A percentile compares a stretch with the other conserved stretches of the same genome.
Evolutionary conservation across 2,329 filamentous ascomycete genomes (phyloP).

Genomic region (Xylariaceae sp.): DNA sequence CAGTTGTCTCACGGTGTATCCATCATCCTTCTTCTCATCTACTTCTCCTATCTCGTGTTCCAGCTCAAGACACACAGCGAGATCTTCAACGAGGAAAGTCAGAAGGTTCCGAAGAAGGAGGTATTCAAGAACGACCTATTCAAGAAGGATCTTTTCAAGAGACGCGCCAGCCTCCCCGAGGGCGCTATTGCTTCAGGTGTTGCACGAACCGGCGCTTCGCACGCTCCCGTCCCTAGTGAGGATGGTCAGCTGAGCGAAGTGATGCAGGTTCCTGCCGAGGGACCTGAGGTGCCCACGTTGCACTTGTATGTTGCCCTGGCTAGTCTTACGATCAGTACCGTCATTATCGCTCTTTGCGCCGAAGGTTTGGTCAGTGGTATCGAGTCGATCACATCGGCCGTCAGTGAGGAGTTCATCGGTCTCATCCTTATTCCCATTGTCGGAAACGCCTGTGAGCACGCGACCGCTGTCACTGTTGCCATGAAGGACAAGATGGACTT

Average conservation of each 20-base stretch:
- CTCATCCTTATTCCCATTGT: constrained; percentile 77
- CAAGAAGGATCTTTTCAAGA: constrained; percentile 19
- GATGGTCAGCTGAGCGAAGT: constrained; percentile 43
- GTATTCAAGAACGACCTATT: constrained; percentile 24
- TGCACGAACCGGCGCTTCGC: constrained; percentile 17
- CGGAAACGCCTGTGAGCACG: constrained; percentile 78
- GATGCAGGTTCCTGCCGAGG: constrained; percentile 49
- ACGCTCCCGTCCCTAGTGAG: constrained; percentile 23
- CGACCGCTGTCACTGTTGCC: constrained; percentile 73
- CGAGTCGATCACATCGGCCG: constrained; percentile 57
- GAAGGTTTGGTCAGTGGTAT: constrained; percentile 75
- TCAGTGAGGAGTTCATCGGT: constrained; percentile 72
- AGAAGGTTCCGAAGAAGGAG: constrained; percentile 54
- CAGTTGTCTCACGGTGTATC: constrained; percentile 66
- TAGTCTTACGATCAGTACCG: constrained; percentile 67
- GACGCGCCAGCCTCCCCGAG: constrained; percentile 18
- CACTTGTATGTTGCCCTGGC: constrained; percentile 65
- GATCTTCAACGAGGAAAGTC: constrained; percentile 74
- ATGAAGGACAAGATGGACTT: constrained; percentile 83
- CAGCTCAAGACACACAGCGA: constrained; percentile 79
- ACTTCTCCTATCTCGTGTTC: constrained; percentile 79
- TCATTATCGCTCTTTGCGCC: constrained; percentile 73
- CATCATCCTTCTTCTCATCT: constrained; percentile 78
- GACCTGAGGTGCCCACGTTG: constrained; percentile 69
- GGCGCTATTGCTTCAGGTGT: constrained; percentile 25